phyloP scores from a whole-genome alignment of 805 yeast species.

The Wickerhamiella alocasiicola region DNA sequence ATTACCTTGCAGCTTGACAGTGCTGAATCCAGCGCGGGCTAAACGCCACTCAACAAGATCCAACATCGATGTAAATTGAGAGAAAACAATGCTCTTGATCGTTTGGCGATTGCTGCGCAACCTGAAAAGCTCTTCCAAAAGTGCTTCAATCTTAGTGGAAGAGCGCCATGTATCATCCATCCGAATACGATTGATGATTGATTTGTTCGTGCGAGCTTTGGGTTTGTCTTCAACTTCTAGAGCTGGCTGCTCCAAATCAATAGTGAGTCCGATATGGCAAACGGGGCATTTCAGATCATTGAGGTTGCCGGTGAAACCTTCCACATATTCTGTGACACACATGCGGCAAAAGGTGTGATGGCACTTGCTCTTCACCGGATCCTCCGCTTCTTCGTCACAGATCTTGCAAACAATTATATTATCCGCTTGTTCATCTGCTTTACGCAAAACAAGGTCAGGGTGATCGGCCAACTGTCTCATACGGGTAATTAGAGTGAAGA shows the following conservation, averaged over 20 bases:
- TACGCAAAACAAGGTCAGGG: slow-evolving; percentile 83
- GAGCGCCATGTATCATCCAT: slow-evolving; percentile 81
- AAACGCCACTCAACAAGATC: slow-evolving; percentile 94
- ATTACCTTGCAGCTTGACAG: slow-evolving; percentile 89
- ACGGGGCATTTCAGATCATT: slow-evolving; percentile 77
- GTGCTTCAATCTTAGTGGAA: slow-evolving; percentile 91
- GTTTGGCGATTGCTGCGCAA: slow-evolving; percentile 78
- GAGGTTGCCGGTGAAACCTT: slow-evolving; percentile 49
- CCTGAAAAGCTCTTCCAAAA: slow-evolving; percentile 83
- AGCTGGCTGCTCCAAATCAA: slow-evolving; percentile 80
- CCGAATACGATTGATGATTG: slow-evolving; percentile 77
- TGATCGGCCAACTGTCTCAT: slow-evolving; percentile 98
- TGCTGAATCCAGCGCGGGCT: slow-evolving; percentile 86
- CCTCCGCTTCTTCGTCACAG: slow-evolving; percentile 98
- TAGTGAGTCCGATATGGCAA: slow-evolving; percentile 85
- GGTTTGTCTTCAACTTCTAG: slow-evolving; percentile 47
- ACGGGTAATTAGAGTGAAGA: slow-evolving; percentile 86
- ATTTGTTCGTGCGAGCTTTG: slow-evolving; percentile 31
- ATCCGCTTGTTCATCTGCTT: slow-evolving; percentile 34
- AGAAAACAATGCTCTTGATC: slow-evolving; percentile 89
- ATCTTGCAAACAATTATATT: slow-evolving; percentile 71
- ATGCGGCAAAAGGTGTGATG: slow-evolving; percentile 88
- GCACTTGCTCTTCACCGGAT: slow-evolving; percentile 88
- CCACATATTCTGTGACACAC: slow-evolving; percentile 83
- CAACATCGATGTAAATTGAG: slow-evolving; percentile 94